A percentile compares a stretch with the other conserved stretches of the same genome.
Conservation (phyloP, 139 green algal genomes). For the Zygnema cylindricum region DNA sequence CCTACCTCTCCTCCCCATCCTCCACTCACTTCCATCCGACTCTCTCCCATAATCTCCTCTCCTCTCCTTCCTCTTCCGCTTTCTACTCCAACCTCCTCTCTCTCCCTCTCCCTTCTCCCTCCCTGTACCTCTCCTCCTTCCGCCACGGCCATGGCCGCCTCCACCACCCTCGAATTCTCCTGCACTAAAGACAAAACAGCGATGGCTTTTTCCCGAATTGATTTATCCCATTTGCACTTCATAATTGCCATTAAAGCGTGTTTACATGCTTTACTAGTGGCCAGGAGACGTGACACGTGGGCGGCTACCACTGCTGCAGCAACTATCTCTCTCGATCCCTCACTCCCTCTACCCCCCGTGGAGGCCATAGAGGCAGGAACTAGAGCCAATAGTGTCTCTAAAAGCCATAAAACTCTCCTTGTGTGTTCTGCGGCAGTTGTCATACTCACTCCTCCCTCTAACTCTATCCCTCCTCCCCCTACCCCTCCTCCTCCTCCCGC, state of each 20-base stretch:
- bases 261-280: neutral
- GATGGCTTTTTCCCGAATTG: neutral
- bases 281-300: constrained; percentile 24
- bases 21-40: too few species aligned
- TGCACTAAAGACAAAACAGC: neutral
- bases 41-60: too few species aligned
- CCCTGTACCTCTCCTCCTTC: neutral
- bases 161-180: neutral
- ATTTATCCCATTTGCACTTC: constrained; percentile 2
- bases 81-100: neutral
- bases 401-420: constrained; percentile 18
- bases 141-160: neutral
- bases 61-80: neutral
- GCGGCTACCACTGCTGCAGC: constrained; percentile 24
- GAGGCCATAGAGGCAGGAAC: neutral
- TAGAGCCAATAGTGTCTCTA: constrained; percentile 24
- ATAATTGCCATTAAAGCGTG: constrained; percentile 13
- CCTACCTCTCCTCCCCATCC: too few species aligned
- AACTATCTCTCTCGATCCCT: constrained; percentile 16
- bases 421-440: neutral
- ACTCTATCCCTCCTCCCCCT: neutral
- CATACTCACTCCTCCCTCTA: neutral
- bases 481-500: neutral
- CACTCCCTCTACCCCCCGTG: neutral
- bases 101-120: neutral